Conservation (phyloP, 139 green algal species). For the Ettlia oleoabundans region DNA sequence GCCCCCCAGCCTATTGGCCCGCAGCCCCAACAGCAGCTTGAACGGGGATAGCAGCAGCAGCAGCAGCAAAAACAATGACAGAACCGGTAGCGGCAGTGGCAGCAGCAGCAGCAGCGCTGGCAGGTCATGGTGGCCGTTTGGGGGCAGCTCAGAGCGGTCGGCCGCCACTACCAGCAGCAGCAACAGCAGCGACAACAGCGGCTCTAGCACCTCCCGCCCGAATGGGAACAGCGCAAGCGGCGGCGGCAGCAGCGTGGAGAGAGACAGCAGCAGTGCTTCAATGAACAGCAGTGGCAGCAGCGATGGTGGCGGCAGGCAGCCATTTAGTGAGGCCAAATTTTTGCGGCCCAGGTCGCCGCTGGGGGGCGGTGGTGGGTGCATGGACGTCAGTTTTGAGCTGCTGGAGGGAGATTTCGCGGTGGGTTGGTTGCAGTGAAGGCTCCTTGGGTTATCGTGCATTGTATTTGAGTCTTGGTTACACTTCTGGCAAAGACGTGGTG, state of each 20-base stretch:
- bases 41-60: not conserved
- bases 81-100: slow-evolving; percentile 1
- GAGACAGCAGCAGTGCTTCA: not conserved
- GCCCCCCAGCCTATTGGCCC: not conserved
- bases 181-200: not conserved
- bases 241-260: not conserved
- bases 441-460: no score
- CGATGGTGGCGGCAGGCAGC: not conserved
- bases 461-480: no score
- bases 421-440: no score
- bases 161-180: not conserved
- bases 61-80: not conserved
- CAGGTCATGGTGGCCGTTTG: no score
- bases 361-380: not conserved
- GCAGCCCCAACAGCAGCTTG: slow-evolving; percentile 15
- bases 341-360: slow-evolving; percentile 32
- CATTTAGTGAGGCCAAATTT: not conserved
- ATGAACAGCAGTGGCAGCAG: not conserved
- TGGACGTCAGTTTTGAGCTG: slow-evolving; percentile 80
- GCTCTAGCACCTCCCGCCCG: not conserved
- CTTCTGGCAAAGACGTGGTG: no score
- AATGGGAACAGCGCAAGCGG: not conserved
- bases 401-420: slow-evolving; percentile 81
- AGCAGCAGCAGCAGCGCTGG: not conserved
- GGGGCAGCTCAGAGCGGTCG: no score